Evolutionary conservation across 2,329 filamentous ascomycete genomes (phyloP).

Genomic region (Colletotrichum godetiae): DNA sequence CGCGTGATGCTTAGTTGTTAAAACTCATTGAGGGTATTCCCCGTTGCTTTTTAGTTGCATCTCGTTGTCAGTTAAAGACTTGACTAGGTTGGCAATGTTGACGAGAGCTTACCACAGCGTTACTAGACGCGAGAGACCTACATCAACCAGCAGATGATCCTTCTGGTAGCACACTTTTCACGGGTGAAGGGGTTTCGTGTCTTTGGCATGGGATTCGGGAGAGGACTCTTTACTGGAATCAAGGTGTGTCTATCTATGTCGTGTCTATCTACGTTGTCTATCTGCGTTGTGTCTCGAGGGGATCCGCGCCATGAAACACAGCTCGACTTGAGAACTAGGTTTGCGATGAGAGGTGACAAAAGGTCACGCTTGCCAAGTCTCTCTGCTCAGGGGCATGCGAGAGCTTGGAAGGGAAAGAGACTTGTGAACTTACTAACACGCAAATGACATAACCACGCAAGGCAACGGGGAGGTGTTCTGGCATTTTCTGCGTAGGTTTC

Average conservation of each 20-base stretch:
- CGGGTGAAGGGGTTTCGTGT: neutral
- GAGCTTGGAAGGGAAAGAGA: no score
- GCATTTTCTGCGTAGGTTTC: no score
- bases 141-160: neutral
- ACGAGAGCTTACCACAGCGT: neutral
- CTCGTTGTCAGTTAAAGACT: neutral
- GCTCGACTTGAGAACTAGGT: no score
- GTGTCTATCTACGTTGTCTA: neutral
- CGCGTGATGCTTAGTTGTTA: neutral
- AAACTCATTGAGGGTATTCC: neutral
- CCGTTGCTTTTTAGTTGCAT: neutral
- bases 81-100: neutral
- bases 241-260: neutral
- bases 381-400: no score
- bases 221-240: neutral
- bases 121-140: neutral
- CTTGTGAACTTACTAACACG: no score
- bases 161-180: neutral
- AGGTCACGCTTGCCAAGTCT: no score
- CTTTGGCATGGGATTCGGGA: neutral
- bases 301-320: no score
- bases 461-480: no score
- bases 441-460: no score
- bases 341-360: no score
- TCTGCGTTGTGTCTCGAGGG: no score